Conservation (phyloP, 441 rosid genomes). For the Biscutella laevigata region DNA sequence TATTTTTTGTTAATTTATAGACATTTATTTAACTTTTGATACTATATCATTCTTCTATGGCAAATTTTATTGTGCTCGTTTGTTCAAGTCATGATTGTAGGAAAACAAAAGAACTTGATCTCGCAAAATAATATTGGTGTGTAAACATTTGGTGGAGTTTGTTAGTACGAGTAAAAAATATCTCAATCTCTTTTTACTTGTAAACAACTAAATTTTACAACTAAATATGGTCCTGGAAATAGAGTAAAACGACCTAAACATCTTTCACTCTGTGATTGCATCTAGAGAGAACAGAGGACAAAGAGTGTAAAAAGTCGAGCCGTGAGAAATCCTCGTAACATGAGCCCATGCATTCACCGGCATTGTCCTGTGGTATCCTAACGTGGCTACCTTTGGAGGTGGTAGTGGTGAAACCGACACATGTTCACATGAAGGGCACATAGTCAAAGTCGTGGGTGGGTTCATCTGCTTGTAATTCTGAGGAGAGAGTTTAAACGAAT, state of each 20-base stretch:
- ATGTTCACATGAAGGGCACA: conserved; percentile 96
- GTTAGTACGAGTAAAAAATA: no score
- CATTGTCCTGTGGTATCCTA: conserved; percentile 32
- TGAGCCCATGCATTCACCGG: conserved; percentile 55
- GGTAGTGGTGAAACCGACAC: conserved; percentile 50
- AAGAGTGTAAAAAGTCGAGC: conserved; percentile 34
- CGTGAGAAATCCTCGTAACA: conserved; percentile 16
- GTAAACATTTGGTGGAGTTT: no score
- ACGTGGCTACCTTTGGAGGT: conserved; percentile 1
- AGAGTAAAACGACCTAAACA: conserved; percentile 9
- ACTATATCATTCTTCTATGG: no score
- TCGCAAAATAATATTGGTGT: no score
- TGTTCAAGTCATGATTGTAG: no score
- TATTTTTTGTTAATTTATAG: no score
- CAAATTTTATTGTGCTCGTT: no score
- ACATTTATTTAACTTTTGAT: no score
- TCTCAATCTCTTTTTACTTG: no score
- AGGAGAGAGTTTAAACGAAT: conserved; percentile 81
- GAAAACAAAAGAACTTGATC: no score
- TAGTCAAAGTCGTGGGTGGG: conserved; percentile 94
- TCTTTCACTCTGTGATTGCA: conserved; percentile 2
- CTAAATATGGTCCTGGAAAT: conserved; percentile 13
- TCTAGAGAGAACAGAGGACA: conserved; percentile 41
- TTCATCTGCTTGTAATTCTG: conserved; percentile 94
- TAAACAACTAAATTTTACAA: conserved; percentile 9